A percentile compares a stretch with the other conserved stretches of the same genome.
Evolutionary conservation across 257 asterid genomes (phyloP).

Genomic region (Verbena officinalis): DNA sequence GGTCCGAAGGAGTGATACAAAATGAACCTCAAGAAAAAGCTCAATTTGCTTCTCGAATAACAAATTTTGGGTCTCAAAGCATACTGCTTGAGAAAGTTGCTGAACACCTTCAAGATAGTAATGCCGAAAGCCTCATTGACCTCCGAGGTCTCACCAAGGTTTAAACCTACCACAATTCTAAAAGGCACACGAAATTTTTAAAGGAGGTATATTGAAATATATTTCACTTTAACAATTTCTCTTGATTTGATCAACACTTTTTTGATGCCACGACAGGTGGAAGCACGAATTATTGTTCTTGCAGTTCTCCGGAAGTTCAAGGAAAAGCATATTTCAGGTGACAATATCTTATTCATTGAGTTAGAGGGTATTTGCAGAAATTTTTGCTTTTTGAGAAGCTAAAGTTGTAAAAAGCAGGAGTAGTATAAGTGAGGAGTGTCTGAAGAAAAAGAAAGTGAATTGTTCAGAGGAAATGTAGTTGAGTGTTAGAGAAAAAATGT

Average conservation of each 20-base stretch:
- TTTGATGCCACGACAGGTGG: slow-evolving; percentile 56
- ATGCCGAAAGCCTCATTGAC: slow-evolving; percentile 66
- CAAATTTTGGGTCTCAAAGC: slow-evolving; percentile 54
- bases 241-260: slow-evolving; percentile 27
- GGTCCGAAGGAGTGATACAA: slow-evolving; percentile 94
- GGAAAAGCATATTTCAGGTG: slow-evolving; percentile 70
- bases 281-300: slow-evolving; percentile 88
- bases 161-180: slow-evolving; percentile 20
- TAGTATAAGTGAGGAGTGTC: no score
- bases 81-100: slow-evolving; percentile 86
- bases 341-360: slow-evolving; percentile 10
- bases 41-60: slow-evolving; percentile 34
- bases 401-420: no score
- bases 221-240: slow-evolving; percentile 5
- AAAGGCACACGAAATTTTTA: no score
- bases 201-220: not conserved
- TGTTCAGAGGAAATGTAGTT: no score
- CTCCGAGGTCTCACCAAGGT: slow-evolving; percentile 91
- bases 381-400: no score
- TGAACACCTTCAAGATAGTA: slow-evolving; percentile 72
- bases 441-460: no score
- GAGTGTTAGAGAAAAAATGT: no score
- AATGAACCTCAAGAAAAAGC: slow-evolving; percentile 38
- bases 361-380: no score
- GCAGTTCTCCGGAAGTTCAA: slow-evolving; percentile 91